phyloP scores from a whole-genome alignment of 2,329 filamentous ascomycete species.

The Harringtonia aguacate region DNA sequence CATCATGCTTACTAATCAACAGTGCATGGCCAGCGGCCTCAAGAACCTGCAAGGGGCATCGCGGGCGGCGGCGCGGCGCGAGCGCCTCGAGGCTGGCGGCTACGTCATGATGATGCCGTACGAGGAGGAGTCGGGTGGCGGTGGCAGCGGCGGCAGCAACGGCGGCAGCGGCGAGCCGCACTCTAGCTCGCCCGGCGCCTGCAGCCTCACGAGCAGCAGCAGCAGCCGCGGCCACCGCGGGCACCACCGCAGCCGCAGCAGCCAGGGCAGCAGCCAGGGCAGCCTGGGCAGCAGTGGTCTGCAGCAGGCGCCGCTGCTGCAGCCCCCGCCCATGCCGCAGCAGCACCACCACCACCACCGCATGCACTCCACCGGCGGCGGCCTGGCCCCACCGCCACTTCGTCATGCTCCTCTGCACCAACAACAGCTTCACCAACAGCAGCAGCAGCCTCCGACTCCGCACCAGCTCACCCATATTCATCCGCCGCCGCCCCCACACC shows the following conservation, averaged over 20 bases:
- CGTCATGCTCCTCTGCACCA: neutral
- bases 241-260: neutral
- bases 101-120: slow-evolving; percentile 19
- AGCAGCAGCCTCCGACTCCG: neutral
- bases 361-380: neutral
- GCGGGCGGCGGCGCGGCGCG: slow-evolving; percentile 54
- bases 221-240: neutral
- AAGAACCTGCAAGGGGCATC: slow-evolving; percentile 67
- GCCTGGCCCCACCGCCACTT: neutral
- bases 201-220: slow-evolving; percentile 13
- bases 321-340: too few relatives aligned
- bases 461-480: slow-evolving; percentile 9
- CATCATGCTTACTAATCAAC: neutral
- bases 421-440: neutral
- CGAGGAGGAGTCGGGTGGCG: slow-evolving; percentile 53
- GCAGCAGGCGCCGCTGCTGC: too few relatives aligned
- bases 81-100: slow-evolving; percentile 40
- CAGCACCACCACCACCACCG: neutral
- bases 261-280: neutral
- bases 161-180: slow-evolving; percentile 45
- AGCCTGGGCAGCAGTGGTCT: neutral
- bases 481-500: slow-evolving; percentile 10
- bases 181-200: slow-evolving; percentile 28
- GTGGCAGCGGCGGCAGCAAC: slow-evolving; percentile 51
- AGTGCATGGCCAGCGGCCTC: slow-evolving; percentile 78